A percentile compares a stretch with the other conserved stretches of the same genome.
Conservation (phyloP, 2,329 filamentous ascomycete genomes). For the Sclerotinia trifoliorum region DNA sequence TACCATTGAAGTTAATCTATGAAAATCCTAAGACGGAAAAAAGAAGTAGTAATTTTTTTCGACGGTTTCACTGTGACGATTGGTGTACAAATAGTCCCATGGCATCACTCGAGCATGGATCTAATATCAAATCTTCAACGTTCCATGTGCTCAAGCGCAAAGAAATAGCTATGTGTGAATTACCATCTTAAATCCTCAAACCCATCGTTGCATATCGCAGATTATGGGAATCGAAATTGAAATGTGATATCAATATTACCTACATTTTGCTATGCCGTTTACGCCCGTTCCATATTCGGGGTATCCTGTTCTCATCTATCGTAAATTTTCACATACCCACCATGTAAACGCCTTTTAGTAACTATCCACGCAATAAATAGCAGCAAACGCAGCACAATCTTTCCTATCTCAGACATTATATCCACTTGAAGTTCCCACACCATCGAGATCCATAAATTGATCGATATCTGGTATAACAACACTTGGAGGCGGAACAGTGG, state of each 20-base stretch:
- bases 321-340: not conserved
- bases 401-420: slow-evolving; percentile 7
- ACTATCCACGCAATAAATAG: not conserved
- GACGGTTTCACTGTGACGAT: too few relatives aligned
- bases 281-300: slow-evolving; percentile 10
- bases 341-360: not conserved
- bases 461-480: slow-evolving; percentile 23
- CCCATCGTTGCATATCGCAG: not conserved
- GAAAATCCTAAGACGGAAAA: too few relatives aligned
- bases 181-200: not conserved
- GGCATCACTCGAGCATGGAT: too few relatives aligned
- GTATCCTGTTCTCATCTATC: not conserved
- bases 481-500: slow-evolving; percentile 14
- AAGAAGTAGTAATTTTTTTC: too few relatives aligned
- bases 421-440: slow-evolving; percentile 3
- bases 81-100: too few relatives aligned
- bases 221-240: too few relatives aligned
- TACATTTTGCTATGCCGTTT: slow-evolving; percentile 2
- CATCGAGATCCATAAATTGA: slow-evolving; percentile 28
- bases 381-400: not conserved
- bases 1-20: too few relatives aligned
- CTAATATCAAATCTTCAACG: too few relatives aligned
- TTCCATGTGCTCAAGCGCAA: too few relatives aligned
- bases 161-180: too few relatives aligned
- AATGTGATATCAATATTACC: not conserved